Conservation (phyloP, 495 filamentous ascomycete genomes). For the Hamigera avellanea region DNA sequence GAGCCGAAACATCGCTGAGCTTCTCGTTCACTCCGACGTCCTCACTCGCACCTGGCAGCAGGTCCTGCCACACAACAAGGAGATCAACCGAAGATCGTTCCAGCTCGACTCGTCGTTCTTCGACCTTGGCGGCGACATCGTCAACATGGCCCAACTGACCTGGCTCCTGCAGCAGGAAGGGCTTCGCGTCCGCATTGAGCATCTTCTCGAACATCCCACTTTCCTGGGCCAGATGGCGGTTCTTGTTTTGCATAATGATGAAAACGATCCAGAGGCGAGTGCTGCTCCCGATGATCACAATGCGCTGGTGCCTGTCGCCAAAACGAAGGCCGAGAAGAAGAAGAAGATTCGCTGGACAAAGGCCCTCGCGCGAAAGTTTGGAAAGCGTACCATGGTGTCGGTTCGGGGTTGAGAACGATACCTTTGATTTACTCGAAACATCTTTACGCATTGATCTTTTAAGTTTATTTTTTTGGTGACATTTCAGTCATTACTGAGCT, state of each 20-base stretch:
- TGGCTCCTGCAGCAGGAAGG: slow-evolving; percentile 38
- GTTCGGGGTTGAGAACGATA: no score
- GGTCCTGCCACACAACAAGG: slow-evolving; percentile 25
- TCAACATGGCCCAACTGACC: slow-evolving; percentile 37
- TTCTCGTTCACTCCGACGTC: slow-evolving; percentile 34
- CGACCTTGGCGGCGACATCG: slow-evolving; percentile 40
- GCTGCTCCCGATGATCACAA: no score
- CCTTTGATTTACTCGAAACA: no score
- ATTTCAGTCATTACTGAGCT: no score
- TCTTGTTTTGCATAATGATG: slow-evolving; percentile 22
- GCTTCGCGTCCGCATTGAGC: slow-evolving; percentile 36
- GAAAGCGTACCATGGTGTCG: no score
- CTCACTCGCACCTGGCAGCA: slow-evolving; percentile 39
- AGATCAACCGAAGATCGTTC: slow-evolving; percentile 13
- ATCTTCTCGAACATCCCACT: slow-evolving; percentile 36
- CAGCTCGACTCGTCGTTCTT: slow-evolving; percentile 41
- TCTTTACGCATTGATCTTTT: no score
- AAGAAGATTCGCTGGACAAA: neutral
- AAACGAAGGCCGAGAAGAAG: neutral
- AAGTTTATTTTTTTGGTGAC: no score
- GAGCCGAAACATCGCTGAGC: slow-evolving; percentile 31
- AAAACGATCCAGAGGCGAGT: neutral
- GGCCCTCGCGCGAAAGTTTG: no score
- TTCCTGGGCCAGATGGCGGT: slow-evolving; percentile 40
- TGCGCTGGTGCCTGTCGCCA: no score